A percentile compares a stretch with the other conserved stretches of the same genome.
Evolutionary conservation across 805 yeast species (phyloP).

Genomic region (Scheffersomyces ergatensis): DNA sequence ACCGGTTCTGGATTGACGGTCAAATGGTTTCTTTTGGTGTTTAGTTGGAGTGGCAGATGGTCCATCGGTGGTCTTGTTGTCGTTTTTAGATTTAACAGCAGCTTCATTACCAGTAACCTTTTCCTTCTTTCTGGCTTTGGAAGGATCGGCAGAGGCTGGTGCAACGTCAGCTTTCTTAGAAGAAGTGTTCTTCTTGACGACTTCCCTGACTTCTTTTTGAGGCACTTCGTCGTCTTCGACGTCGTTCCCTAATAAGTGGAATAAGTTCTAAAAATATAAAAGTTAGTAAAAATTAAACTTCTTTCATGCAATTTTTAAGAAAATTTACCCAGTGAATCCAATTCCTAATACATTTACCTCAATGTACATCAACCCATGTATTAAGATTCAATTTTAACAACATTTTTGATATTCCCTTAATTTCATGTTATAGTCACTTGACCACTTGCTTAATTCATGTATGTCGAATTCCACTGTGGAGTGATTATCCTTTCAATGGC

Average conservation of each 20-base stretch:
- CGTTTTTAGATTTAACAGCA: conserved; percentile 69
- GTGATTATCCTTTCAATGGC: no score
- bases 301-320: background rate
- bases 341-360: no score
- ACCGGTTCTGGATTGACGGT: conserved; percentile 85
- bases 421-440: background rate
- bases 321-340: no score
- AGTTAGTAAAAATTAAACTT: conserved; percentile 3
- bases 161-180: conserved; percentile 84
- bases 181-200: conserved; percentile 78
- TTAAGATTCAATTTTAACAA: no score
- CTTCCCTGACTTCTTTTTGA: conserved; percentile 62
- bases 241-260: conserved; percentile 83
- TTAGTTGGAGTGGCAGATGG: conserved; percentile 52
- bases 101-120: conserved; percentile 85
- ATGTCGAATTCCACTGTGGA: background rate
- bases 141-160: conserved; percentile 78
- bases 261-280: conserved; percentile 68
- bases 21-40: conserved; percentile 58
- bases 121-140: conserved; percentile 72
- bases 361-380: no score
- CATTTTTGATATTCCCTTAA: background rate
- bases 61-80: conserved; percentile 69
- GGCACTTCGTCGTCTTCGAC: conserved; percentile 78
- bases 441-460: conserved; percentile 1